A percentile compares a stretch with the other conserved stretches of the same genome.
Evolutionary conservation across 1,139 yeast genomes (phyloP).

Genomic region (Saccharomyces hybrid): DNA sequence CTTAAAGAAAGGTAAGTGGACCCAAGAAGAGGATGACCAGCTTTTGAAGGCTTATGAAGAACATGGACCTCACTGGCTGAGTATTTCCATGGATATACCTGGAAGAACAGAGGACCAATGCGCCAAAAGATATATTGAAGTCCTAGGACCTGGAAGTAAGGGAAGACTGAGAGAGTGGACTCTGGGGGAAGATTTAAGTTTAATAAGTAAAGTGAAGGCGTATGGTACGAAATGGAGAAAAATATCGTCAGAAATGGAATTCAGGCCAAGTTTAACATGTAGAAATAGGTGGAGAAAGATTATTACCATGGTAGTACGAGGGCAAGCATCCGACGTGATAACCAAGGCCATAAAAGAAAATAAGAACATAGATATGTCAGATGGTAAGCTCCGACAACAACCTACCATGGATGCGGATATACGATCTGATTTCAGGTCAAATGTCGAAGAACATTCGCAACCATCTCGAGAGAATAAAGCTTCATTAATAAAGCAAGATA

Average conservation of each 20-base stretch:
- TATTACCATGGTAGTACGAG: constrained; percentile 66
- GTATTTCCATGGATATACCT: constrained; percentile 63
- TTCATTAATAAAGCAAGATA: background rate
- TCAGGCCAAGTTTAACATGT: constrained; percentile 84
- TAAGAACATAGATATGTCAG: constrained; percentile 25
- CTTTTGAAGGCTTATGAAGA: constrained; percentile 56
- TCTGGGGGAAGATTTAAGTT: constrained; percentile 61
- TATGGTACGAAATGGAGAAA: constrained; percentile 93
- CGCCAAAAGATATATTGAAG: constrained; percentile 85
- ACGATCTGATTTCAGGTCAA: background rate
- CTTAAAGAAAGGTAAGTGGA: constrained; percentile 82
- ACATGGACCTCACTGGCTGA: constrained; percentile 81
- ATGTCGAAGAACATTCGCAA: background rate
- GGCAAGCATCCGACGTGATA: constrained; percentile 32
- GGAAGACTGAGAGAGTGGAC: constrained; percentile 79
- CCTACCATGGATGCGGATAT: background rate
- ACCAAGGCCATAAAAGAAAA: constrained; percentile 30
- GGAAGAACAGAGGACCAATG: constrained; percentile 96
- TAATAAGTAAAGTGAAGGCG: constrained; percentile 56
- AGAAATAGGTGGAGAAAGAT: constrained; percentile 89
- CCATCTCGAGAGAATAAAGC: background rate
- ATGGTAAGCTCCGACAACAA: constrained; percentile 2
- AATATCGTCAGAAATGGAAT: constrained; percentile 61
- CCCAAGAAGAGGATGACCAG: constrained; percentile 67
- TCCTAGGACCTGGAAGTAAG: constrained; percentile 68